Conservation (phyloP, 352 stramenopile species). For the Phytophthora ramorum region DNA sequence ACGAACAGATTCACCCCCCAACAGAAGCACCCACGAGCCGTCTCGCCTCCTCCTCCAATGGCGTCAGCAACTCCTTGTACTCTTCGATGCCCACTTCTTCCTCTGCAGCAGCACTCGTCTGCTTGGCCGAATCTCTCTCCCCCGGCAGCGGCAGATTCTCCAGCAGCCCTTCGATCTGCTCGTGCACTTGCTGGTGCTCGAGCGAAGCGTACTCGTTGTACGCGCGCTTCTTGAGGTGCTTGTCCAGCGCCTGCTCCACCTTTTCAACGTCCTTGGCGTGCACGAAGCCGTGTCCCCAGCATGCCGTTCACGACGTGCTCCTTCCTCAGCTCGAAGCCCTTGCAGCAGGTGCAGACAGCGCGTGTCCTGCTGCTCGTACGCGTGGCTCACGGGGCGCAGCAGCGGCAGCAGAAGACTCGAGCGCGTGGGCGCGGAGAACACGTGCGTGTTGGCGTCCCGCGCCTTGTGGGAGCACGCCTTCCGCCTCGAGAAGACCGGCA, state of each 20-base stretch:
- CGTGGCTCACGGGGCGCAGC: constrained; percentile 45
- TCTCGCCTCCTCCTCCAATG: constrained; percentile 58
- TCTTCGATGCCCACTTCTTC: constrained; percentile 40
- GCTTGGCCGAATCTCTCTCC: not conserved
- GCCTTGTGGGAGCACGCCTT: constrained; percentile 63
- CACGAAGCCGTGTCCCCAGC: constrained; percentile 79
- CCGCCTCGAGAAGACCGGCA: constrained; percentile 61
- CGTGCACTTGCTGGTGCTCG: constrained; percentile 75
- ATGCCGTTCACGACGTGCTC: too few relatives aligned
- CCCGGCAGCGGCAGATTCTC: constrained; percentile 48
- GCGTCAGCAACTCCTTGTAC: constrained; percentile 55
- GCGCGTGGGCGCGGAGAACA: constrained; percentile 53
- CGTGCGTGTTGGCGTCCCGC: constrained; percentile 58
- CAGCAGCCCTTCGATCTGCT: constrained; percentile 69
- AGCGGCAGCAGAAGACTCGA: constrained; percentile 73
- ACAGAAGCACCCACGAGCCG: not conserved
- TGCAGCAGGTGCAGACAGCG: constrained; percentile 81
- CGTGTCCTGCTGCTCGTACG: constrained; percentile 68
- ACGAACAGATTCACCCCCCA: constrained; percentile 15
- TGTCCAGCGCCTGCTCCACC: constrained; percentile 42
- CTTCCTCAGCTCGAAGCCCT: constrained; percentile 72
- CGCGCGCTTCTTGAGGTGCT: constrained; percentile 52
- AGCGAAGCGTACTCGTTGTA: constrained; percentile 62
- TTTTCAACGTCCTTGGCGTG: constrained; percentile 62
- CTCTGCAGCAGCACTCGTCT: constrained; percentile 17